A percentile compares a stretch with the other conserved stretches of the same genome.
These are phyloP conservation scores for Pachysandra terminalis DNA, from an alignment of 164 flowering plant genomes.

Conservation along the genomic window DNA sequence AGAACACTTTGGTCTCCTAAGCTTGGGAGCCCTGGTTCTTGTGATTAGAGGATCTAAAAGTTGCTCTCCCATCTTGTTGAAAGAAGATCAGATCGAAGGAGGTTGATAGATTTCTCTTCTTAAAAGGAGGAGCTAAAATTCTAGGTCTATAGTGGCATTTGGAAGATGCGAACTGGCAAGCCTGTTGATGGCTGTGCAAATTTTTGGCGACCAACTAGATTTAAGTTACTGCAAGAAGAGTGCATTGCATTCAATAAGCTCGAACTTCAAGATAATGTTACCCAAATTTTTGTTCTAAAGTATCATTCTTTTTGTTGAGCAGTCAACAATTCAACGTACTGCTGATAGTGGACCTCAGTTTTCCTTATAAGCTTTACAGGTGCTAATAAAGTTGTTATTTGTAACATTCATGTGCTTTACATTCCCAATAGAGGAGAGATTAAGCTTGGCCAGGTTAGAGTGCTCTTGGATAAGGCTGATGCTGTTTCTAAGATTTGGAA, in stretches of 20 bases:
- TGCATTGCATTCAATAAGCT: conserved; percentile 69
- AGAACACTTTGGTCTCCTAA: no score
- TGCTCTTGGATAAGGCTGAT: conserved; percentile 71
- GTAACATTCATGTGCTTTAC: conserved; percentile 93
- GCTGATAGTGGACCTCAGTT: conserved; percentile 21
- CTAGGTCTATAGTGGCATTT: no score
- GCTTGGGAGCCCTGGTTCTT: no score
- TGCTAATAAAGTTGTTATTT: conserved; percentile 60
- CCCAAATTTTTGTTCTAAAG: conserved; percentile 88
- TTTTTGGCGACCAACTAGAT: no score
- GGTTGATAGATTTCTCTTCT: no score
- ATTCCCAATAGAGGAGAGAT: conserved; percentile 96
- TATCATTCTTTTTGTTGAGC: conserved; percentile 21
- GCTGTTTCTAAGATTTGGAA: conserved; percentile 80
- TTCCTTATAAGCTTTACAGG: conserved; percentile 37
- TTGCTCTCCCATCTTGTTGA: no score
- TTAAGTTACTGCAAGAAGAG: conserved; percentile 81
- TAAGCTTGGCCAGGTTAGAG: conserved; percentile 96
- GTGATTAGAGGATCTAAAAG: no score
- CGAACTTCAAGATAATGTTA: conserved; percentile 92
- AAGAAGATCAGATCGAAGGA: no score
- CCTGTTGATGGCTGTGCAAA: no score
- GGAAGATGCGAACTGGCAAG: no score
- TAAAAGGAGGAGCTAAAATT: no score
- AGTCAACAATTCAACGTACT: conserved; percentile 37